Percentiles rank a stretch among this genome's conserved stretches.
Conservation (phyloP, 768 basidiomycete species). For the Calvatia gigantea region DNA sequence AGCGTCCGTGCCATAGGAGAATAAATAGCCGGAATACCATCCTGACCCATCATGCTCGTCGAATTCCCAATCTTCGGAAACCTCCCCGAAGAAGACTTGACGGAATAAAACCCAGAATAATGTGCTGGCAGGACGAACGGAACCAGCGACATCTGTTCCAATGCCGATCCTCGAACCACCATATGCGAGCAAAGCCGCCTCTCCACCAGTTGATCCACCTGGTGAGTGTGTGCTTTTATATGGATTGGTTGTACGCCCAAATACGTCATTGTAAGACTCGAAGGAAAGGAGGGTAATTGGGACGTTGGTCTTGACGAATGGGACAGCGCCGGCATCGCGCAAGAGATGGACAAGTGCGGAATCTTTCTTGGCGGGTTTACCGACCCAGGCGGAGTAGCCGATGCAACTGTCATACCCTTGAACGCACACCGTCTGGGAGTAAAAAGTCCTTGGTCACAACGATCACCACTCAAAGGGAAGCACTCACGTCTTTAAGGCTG, state of each 20-base stretch:
- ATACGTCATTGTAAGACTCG: constrained; percentile 58
- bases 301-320: constrained; percentile 61
- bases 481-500: constrained; percentile 55
- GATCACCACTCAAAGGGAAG: no score
- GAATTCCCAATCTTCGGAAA: constrained; percentile 50
- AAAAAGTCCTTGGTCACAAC: no score
- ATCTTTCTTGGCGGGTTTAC: constrained; percentile 40
- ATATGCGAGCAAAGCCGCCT: constrained; percentile 61
- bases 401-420: constrained; percentile 58
- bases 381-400: constrained; percentile 52
- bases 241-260: constrained; percentile 61
- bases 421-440: constrained; percentile 48
- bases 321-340: constrained; percentile 59
- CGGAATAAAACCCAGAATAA: constrained; percentile 66
- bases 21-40: constrained; percentile 49
- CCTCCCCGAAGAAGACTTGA: constrained; percentile 57
- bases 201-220: constrained; percentile 71
- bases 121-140: constrained; percentile 71
- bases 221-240: constrained; percentile 47
- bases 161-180: constrained; percentile 67
- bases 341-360: constrained; percentile 55
- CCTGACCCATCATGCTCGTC: constrained; percentile 49
- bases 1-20: constrained; percentile 63
- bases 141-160: constrained; percentile 73
- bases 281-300: constrained; percentile 54